Evolutionary conservation across 169 alveolate genomes (phyloP), one percentile per base, ranked within the genome.

Genomic region (Eimeria necatrix): DNA sequence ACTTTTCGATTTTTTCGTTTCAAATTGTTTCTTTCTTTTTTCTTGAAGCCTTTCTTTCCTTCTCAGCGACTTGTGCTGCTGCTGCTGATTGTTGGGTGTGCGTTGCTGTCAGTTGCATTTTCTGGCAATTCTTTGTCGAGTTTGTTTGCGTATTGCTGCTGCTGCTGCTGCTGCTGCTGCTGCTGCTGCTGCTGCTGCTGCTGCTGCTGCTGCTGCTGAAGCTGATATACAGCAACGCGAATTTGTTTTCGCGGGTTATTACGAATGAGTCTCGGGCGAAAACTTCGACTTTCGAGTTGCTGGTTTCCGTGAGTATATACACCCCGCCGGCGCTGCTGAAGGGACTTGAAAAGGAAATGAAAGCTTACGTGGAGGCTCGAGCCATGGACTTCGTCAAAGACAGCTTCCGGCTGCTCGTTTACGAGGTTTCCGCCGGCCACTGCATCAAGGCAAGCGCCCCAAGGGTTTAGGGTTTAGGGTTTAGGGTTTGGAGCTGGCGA

Each of bases 231-330:
- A 78, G 85, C 91, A 76, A 80, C 83, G 91, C 91, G 71, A 41
- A 48, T 22, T 56, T 91, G 53, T 91, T 78, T 87, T 64, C 86
- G 22, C 95, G 95, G 59, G 92, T 91, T 1, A 78, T 91, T 48
- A 91, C 92, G 22, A 91, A 91, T 59, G 95, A 91, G 48, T 78
- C 91, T 48, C 61, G 95, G 60, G 73, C 92, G 48, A 91, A 91
- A 83, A 64, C 52, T 32, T 76, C 91, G 18, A 68, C 88, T 22
- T 91, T 91, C 12, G 91, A 76, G 56, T 32, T 91, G 52, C 41
- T 53, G 20, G 70, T 76, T 49, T 49, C 49, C 4, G 73, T 90
- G 61, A 81, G 83, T 78, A 74, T 74, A 4, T 41, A 26, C 8
- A 90, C 94, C 14, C 81, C 94, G 49, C 85, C 53, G 53, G 32